Evolutionary conservation across 2,329 filamentous ascomycete genomes (phyloP), one percentile per base, ranked within the genome.

Genomic region (Zymoseptoria ardabiliae): DNA sequence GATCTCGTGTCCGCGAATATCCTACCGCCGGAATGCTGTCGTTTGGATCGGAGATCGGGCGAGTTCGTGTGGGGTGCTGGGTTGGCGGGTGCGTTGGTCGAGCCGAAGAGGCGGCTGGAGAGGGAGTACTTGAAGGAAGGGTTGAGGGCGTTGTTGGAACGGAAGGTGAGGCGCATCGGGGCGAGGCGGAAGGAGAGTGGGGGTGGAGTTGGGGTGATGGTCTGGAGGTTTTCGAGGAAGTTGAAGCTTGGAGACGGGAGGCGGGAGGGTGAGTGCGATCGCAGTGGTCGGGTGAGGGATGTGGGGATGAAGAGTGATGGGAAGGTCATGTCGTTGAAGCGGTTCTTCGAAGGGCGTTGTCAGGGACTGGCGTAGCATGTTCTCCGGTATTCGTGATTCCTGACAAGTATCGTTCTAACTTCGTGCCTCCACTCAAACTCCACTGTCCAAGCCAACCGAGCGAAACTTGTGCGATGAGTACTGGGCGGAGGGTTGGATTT

Each of bases 81-180:
- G 67, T 76, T 88, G 1, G 82, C 85, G 0, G 85, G 85, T 0
- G 80, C 77, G 0, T 74, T 89, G 35, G 81, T 88, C n/a, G 85
- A 84, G 25, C 79, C 79, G 63, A 82, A 83, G 68, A 78, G 83
- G 58, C 81, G 81, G 11, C 78, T 90, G 17, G 87, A 90, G 74
- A 81, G 81, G 65, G 85, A 89, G 74, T 78, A 79, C 61, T 77
- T 90, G 50, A 89, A 89, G 70, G 86, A 90, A 67, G 80, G 80
- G 17, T 72, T 90, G 61, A 75, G 86, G 45, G 78, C 79, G 11
- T 89, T 86, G 85, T 79, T 90, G 2, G 86, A 76, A 58, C 64
- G 70, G 30, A 73, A 72, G 60, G 72, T 71, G 17, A 57, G 65
- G 8, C 62, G 75, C 69, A 73, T 77, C 64, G 65, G 65, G 57